Evolutionary conservation across 1,139 yeast genomes (phyloP).

Genomic region (Sugiyamaella sp.): DNA sequence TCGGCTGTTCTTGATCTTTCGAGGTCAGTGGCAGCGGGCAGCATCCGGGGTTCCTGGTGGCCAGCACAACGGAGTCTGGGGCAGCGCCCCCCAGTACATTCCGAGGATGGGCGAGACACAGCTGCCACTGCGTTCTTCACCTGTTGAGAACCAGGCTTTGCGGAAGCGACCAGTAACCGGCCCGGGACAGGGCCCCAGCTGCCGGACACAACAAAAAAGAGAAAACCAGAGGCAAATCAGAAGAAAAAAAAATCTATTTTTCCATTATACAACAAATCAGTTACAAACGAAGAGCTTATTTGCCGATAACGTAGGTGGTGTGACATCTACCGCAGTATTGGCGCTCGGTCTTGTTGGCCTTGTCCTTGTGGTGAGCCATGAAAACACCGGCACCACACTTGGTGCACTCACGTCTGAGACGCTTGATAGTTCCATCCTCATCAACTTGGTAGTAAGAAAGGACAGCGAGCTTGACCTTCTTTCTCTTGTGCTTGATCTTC

Average conservation of each 20-base stretch:
- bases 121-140: no score
- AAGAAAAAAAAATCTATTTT: slow-evolving; percentile 7
- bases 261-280: slow-evolving; percentile 2
- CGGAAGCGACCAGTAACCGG: no score
- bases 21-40: no score
- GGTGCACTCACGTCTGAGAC: slow-evolving; percentile 99
- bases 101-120: not conserved
- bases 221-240: no score
- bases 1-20: no score
- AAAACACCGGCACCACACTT: slow-evolving; percentile 98
- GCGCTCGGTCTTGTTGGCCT: slow-evolving; percentile 96
- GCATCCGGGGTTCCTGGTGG: no score
- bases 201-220: not conserved
- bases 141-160: no score
- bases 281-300: slow-evolving; percentile 19
- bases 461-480: slow-evolving; percentile 98
- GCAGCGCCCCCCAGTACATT: no score
- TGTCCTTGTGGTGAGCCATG: slow-evolving; percentile 98
- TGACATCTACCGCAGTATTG: slow-evolving; percentile 99
- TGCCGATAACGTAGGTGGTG: slow-evolving; percentile 64
- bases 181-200: not conserved
- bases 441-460: slow-evolving; percentile 99
- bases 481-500: slow-evolving; percentile 99
- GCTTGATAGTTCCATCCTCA: slow-evolving; percentile 97
- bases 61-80: not conserved